Conservation (phyloP, 805 yeast species). For the Komagataella pastoris region DNA sequence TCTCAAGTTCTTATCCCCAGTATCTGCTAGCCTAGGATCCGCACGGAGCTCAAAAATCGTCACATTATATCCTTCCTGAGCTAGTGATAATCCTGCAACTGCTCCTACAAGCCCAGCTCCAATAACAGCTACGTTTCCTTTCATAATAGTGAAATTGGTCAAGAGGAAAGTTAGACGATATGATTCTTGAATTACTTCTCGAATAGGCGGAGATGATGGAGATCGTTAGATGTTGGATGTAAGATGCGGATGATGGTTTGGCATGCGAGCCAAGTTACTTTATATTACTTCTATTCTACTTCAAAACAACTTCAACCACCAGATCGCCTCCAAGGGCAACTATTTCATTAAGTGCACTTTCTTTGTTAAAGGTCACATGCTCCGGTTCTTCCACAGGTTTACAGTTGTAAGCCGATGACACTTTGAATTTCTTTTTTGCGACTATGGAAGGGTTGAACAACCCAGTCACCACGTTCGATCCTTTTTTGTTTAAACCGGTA, state of each 20-base stretch:
- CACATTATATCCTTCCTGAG: constrained; percentile 59
- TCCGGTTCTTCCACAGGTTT: constrained; percentile 36
- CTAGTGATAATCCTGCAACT: constrained; percentile 68
- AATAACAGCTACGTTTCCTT: constrained; percentile 39
- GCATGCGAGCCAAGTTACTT: not conserved
- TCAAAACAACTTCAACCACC: constrained; percentile 22
- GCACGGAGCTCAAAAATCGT: constrained; percentile 56
- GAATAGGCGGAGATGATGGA: not conserved
- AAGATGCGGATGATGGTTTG: not conserved
- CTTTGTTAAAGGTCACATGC: constrained; percentile 52
- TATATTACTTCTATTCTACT: not conserved
- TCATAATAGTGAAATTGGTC: constrained; percentile 1
- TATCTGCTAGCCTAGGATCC: constrained; percentile 39
- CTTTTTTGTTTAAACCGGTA: constrained; percentile 38
- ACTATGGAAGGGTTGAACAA: constrained; percentile 56
- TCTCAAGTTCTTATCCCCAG: constrained; percentile 27
- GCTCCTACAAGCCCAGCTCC: constrained; percentile 93
- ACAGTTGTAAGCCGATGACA: constrained; percentile 62
- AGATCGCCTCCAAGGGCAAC: constrained; percentile 56
- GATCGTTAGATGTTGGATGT: not conserved
- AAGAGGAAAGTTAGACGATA: not conserved
- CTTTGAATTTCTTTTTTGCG: constrained; percentile 56
- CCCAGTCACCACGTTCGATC: constrained; percentile 59
- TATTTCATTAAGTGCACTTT: constrained; percentile 64
- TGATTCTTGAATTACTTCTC: not conserved